phyloP scores from a whole-genome alignment of 306 rosid genomes.

The Sesbania bispinosa region DNA sequence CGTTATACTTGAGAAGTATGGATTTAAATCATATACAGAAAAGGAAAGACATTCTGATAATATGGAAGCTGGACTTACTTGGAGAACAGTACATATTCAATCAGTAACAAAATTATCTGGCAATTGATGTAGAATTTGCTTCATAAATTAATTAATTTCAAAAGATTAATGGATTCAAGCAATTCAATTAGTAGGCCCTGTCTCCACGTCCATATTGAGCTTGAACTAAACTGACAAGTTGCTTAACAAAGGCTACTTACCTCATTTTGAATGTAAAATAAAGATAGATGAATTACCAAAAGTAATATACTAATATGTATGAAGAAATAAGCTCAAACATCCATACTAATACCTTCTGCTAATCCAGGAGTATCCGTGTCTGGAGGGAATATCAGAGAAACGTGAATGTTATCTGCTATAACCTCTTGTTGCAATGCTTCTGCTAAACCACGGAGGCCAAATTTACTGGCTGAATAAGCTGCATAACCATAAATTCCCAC shows the following conservation, averaged over 20 bases:
- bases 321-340: constrained; percentile 5
- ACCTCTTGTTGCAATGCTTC: constrained; percentile 93
- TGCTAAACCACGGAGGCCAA: constrained; percentile 88
- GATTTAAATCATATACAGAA: neutral
- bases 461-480: constrained; percentile 87
- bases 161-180: neutral
- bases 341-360: constrained; percentile 51
- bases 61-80: neutral
- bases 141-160: neutral
- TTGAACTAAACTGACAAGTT: constrained; percentile 10
- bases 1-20: neutral
- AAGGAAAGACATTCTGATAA: neutral
- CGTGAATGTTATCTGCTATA: constrained; percentile 66
- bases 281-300: neutral
- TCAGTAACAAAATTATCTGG: neutral
- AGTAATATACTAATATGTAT: neutral
- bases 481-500: constrained; percentile 91
- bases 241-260: neutral
- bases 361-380: constrained; percentile 92
- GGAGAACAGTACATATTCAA: neutral
- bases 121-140: neutral
- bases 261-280: neutral
- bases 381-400: constrained; percentile 86
- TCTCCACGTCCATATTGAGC: neutral
- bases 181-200: neutral